These are phyloP conservation scores for Acanthamoeba healyi DNA, from an alignment of 208 protist genomes.

Conservation along the genomic window DNA sequence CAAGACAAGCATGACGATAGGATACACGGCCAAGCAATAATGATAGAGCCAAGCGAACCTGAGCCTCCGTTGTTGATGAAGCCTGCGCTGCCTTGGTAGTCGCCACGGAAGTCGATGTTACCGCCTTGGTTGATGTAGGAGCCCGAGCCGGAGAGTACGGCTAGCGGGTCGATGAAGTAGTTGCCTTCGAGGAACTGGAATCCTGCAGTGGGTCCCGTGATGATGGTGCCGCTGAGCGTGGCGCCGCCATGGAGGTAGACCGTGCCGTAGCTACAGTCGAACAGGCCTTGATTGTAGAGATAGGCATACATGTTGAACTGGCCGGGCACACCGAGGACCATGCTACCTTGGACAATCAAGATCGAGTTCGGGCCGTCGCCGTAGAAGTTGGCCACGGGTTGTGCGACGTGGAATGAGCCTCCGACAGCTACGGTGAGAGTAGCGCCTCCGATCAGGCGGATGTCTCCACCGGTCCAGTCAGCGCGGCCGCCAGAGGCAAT, in stretches of 20 bases:
- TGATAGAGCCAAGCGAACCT: too few relatives aligned
- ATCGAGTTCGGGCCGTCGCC: constrained; percentile 57
- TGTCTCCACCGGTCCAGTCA: constrained; percentile 60
- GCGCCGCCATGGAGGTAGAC: constrained; percentile 68
- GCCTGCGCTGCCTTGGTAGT: constrained; percentile 14
- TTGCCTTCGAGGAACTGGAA: constrained; percentile 64
- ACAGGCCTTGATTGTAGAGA: constrained; percentile 22
- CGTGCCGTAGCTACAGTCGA: constrained; percentile 62
- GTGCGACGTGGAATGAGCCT: background rate
- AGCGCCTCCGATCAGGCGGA: constrained; percentile 10
- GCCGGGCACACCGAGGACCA: constrained; percentile 43
- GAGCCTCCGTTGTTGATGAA: constrained; percentile 35
- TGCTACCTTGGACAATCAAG: constrained; percentile 40
- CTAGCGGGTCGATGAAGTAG: constrained; percentile 65
- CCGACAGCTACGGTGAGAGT: constrained; percentile 49
- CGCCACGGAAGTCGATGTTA: constrained; percentile 61
- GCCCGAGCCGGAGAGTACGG: constrained; percentile 31
- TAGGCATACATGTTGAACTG: constrained; percentile 69
- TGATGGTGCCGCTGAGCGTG: background rate
- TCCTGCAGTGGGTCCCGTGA: background rate
- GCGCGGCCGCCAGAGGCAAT: background rate
- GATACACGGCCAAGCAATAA: too few relatives aligned
- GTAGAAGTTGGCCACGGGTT: constrained; percentile 62
- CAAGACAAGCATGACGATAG: too few relatives aligned
- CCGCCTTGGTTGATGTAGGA: constrained; percentile 67